phyloP scores from a whole-genome alignment of 495 filamentous ascomycete genomes.

The Trichoderma gamsii region DNA sequence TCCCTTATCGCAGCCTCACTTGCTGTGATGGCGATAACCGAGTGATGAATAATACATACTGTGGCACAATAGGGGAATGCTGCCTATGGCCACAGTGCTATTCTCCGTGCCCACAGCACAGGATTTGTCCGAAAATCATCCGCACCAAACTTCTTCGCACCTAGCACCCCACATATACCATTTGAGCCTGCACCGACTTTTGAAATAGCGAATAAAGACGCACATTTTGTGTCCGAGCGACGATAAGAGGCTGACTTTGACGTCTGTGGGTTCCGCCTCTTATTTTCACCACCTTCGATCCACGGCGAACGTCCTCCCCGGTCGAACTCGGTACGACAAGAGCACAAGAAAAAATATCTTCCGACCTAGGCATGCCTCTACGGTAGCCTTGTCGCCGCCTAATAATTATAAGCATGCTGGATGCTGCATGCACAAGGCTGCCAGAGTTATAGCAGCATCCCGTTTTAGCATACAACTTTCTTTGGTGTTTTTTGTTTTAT shows the following conservation, averaged over 20 bases:
- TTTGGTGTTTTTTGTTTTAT: background rate
- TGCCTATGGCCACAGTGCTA: background rate
- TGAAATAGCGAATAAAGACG: slow-evolving; percentile 13
- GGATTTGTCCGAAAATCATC: slow-evolving; percentile 12
- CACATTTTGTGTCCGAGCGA: slow-evolving; percentile 3
- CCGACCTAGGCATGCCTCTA: slow-evolving; percentile 3
- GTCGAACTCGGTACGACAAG: background rate
- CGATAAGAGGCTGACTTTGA: background rate
- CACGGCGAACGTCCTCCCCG: background rate
- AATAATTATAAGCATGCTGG: slow-evolving; percentile 12
- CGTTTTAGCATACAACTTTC: background rate
- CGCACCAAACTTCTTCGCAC: slow-evolving; percentile 2
- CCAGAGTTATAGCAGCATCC: slow-evolving; percentile 17
- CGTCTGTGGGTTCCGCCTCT: background rate
- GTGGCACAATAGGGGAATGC: background rate
- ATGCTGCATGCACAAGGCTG: slow-evolving; percentile 13
- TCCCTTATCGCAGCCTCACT: background rate
- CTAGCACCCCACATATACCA: background rate
- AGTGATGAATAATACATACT: background rate
- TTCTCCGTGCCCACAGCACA: slow-evolving; percentile 8
- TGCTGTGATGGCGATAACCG: background rate
- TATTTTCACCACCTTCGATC: background rate
- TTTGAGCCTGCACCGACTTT: slow-evolving; percentile 10
- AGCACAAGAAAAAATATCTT: background rate
- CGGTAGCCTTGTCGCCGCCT: slow-evolving; percentile 12